phyloP scores from a whole-genome alignment of 768 basidiomycete genomes.

The Cantharellus cinnabarinus region DNA sequence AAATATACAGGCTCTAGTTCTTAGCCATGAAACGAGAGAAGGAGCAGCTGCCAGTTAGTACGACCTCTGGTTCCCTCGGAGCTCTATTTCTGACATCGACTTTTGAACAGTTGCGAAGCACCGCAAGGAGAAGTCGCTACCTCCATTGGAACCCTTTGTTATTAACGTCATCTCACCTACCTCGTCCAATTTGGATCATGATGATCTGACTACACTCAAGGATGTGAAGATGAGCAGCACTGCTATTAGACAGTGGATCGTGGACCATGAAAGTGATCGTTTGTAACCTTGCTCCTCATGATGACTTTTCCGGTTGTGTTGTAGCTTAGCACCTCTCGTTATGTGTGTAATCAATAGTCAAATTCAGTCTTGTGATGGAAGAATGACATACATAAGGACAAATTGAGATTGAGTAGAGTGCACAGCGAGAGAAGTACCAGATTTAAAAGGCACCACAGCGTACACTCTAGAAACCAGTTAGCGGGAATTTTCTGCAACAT shows the following conservation, averaged over 20 bases:
- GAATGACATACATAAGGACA: too few species aligned
- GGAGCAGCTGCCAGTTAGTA: slow-evolving; percentile 61
- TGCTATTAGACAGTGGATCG: slow-evolving; percentile 78
- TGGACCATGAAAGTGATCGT: background rate
- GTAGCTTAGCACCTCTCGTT: too few species aligned
- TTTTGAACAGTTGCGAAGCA: slow-evolving; percentile 35
- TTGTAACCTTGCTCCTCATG: too few species aligned
- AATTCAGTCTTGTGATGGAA: too few species aligned
- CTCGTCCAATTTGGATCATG: slow-evolving; percentile 34
- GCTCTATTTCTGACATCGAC: background rate
- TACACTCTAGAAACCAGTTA: too few species aligned
- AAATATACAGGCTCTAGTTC: slow-evolving; percentile 78
- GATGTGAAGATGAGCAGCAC: slow-evolving; percentile 88
- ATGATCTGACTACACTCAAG: slow-evolving; percentile 48
- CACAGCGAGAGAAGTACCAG: too few species aligned
- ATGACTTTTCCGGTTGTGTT: too few species aligned
- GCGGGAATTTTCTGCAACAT: too few species aligned
- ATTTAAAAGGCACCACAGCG: too few species aligned
- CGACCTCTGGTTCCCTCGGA: background rate
- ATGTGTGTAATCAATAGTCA: too few species aligned
- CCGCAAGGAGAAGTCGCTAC: slow-evolving; percentile 34
- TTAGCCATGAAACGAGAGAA: slow-evolving; percentile 67
- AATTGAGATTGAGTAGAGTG: too few species aligned
- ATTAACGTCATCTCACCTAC: slow-evolving; percentile 79
- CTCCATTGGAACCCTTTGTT: slow-evolving; percentile 43